Evolutionary conservation across 2,329 filamentous ascomycete species (phyloP).

Genomic region (Septoria linicola): DNA sequence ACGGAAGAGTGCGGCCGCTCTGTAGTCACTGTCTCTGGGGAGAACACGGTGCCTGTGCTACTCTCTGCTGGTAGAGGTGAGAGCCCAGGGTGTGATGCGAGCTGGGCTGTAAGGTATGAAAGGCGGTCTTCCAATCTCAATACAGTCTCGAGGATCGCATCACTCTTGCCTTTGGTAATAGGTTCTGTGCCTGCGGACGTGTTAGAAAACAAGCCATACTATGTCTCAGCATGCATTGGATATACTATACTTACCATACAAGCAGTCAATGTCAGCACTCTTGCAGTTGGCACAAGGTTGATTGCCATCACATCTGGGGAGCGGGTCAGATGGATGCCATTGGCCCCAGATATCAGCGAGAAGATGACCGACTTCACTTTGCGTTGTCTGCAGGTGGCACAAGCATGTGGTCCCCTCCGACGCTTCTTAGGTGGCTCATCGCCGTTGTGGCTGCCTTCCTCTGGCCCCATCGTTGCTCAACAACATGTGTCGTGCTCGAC

Average conservation of each 20-base stretch:
- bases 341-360: background rate
- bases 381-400: conserved; percentile 13
- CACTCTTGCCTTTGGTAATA: conserved; percentile 18
- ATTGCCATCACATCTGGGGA: conserved; percentile 15
- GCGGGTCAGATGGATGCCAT: background rate
- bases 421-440: conserved; percentile 17
- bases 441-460: conserved; percentile 6
- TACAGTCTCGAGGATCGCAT: conserved; percentile 18
- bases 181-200: too few species aligned
- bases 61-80: background rate
- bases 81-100: background rate
- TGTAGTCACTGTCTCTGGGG: conserved; percentile 9
- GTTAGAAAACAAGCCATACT: too few species aligned
- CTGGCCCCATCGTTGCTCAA: conserved; percentile 3
- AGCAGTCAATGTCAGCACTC: conserved; percentile 6
- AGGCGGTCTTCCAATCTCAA: conserved; percentile 16
- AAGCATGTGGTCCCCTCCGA: conserved; percentile 15
- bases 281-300: conserved; percentile 17
- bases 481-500: background rate
- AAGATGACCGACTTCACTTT: conserved; percentile 12
- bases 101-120: conserved; percentile 8
- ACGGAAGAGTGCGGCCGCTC: conserved; percentile 14
- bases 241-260: too few species aligned
- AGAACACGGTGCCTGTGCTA: background rate
- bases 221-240: too few species aligned